Conservation (phyloP, 139 green algal genomes). For the Choricystis sp. region DNA sequence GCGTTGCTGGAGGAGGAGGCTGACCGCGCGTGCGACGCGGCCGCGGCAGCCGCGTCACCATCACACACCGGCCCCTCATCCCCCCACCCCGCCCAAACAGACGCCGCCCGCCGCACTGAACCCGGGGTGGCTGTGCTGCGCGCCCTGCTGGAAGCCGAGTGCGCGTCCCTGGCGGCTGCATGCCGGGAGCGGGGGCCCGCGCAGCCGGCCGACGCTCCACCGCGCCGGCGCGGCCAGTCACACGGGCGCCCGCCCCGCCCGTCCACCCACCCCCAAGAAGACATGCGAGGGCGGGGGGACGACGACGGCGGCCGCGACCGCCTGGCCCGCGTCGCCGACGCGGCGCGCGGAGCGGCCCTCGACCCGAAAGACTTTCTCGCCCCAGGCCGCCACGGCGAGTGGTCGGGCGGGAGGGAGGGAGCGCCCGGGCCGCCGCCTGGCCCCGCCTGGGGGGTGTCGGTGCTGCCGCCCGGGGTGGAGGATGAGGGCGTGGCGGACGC, state of each 20-base stretch:
- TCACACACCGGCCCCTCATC: not conserved
- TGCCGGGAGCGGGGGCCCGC: not conserved
- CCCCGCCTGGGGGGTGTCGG: constrained; percentile 47
- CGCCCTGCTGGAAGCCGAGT: constrained; percentile 37
- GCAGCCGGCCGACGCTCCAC: not conserved
- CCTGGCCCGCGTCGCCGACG: not conserved
- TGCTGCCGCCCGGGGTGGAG: constrained; percentile 33
- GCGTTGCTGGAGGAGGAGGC: constrained; percentile 27
- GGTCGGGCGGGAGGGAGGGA: constrained; percentile 12
- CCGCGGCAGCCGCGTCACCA: not conserved
- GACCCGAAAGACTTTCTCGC: constrained; percentile 49
- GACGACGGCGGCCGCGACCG: not conserved
- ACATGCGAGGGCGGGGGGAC: not conserved
- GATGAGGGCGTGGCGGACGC: constrained; percentile 16
- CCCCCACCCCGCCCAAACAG: not conserved
- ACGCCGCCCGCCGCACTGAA: not conserved
- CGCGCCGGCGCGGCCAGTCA: not conserved
- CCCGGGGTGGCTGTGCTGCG: constrained; percentile 18
- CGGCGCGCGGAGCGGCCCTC: constrained; percentile 17
- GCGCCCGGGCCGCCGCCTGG: constrained; percentile 10
- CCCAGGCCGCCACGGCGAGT: constrained; percentile 48
- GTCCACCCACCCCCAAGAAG: not conserved
- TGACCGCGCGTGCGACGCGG: not conserved
- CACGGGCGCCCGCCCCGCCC: no score
- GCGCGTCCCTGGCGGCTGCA: constrained; percentile 18